Conservation (phyloP, 495 filamentous ascomycete species). For the Chaetomium cochliodes region DNA sequence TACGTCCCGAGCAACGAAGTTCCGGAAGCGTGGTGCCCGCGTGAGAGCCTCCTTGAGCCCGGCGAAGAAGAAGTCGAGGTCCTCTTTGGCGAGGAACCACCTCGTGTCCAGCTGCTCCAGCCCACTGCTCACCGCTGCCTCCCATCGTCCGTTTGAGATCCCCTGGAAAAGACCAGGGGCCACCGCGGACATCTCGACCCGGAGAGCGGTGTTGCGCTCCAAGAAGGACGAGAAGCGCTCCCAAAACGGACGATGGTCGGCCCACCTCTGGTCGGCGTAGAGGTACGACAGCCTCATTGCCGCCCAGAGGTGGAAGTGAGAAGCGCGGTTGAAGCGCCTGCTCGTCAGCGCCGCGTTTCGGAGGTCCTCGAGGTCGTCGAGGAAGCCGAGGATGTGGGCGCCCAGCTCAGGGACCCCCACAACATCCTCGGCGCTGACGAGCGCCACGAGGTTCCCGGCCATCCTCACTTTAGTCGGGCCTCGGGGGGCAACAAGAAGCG, state of each 20-base stretch:
- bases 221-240: background rate
- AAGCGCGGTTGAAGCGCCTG: background rate
- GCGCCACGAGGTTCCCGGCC: background rate
- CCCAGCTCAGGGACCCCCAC: background rate
- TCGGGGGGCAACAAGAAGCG: no score
- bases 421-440: background rate
- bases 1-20: background rate
- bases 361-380: constrained; percentile 7
- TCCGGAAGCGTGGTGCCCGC: background rate
- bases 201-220: background rate
- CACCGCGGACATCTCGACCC: background rate
- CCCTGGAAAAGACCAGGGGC: background rate
- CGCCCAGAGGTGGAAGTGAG: background rate
- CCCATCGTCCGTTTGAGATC: background rate
- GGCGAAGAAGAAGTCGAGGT: background rate
- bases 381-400: background rate
- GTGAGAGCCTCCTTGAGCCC: background rate
- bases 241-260: background rate
- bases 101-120: background rate
- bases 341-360: background rate
- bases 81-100: background rate
- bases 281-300: background rate
- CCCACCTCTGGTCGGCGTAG: background rate
- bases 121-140: background rate
- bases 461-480: background rate